Percentiles rank a stretch among this genome's conserved stretches.
These are phyloP conservation scores for Fusarium anguioides DNA, from an alignment of 2,329 filamentous ascomycete species.

Conservation along the genomic window DNA sequence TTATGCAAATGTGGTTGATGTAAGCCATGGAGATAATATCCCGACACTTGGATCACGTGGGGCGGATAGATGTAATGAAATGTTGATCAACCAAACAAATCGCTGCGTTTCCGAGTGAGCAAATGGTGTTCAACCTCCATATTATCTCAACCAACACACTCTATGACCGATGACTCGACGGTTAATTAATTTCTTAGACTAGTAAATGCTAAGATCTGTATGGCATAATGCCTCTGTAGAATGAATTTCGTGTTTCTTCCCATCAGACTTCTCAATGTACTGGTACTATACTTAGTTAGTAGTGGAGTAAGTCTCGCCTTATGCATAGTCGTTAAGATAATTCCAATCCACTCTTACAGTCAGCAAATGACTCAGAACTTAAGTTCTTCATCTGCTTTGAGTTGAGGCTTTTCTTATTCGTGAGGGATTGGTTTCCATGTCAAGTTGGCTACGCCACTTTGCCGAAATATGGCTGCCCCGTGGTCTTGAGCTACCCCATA, in stretches of 20 bases:
- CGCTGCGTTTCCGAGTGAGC: constrained; percentile 5
- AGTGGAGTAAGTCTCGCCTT: too few relatives aligned
- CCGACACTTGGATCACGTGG: constrained; percentile 2
- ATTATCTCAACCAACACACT: too few relatives aligned
- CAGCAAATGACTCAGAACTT: background rate
- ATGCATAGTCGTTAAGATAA: background rate
- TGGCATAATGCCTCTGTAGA: too few relatives aligned
- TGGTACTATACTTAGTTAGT: too few relatives aligned
- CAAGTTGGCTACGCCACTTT: background rate
- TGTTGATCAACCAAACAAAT: background rate
- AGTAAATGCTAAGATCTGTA: too few relatives aligned
- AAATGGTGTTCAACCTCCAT: background rate
- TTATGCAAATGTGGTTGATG: constrained; percentile 6
- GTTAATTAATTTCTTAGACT: too few relatives aligned
- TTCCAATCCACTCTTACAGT: background rate
- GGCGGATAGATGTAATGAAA: fast-evolving
- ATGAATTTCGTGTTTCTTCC: too few relatives aligned
- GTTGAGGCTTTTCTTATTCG: background rate
- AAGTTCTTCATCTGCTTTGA: background rate
- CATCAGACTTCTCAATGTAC: too few relatives aligned
- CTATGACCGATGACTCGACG: background rate
- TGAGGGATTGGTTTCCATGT: background rate
- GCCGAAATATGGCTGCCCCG: background rate
- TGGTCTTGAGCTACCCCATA: background rate
- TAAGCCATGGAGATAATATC: background rate